Evolutionary conservation across 1,139 yeast genomes (phyloP), one percentile per base, ranked within the genome.

Genomic region (Oligophagozyma castellii): DNA sequence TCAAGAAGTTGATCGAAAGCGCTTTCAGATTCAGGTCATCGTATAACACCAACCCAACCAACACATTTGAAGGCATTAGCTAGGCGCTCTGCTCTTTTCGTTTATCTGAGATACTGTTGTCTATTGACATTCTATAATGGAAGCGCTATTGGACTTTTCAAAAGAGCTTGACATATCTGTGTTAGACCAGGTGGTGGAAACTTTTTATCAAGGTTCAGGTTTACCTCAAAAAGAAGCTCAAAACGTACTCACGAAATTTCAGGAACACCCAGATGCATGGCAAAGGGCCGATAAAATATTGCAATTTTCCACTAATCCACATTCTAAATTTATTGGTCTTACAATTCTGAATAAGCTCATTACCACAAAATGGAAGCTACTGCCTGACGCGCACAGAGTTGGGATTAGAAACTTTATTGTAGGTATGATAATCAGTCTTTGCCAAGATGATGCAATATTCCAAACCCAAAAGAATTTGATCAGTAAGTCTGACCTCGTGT

Each of bases 221-320:
- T 64, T 69, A 12, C 80, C 71, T 42, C 93, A 86, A 46, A 76
- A 75, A 43, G 66, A 68, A 39, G 98, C 99, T 8, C 95, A 83
- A 56, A 64, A 65, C 27, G 65, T 84, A 4, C 67, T 89, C 49
- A 84, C 89, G 27, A 76, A 75, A 57, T 86, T 89, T 53, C 95
- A 92, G 56, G 94, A 84, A 39, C 78, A 84, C 54, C 92, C 92
- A 2, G 95, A 89, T 43, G 78, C 95, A 19, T 89, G 99, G 99
- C 83, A 80, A 43, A 71, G 79, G 35, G 92, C 94, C 18, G 96
- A 89, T 48, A 74, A 78, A 52, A 86, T 89, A 36, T 65, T 89
- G 43, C 89, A 89, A 42, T 67, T 63, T 41, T 75, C 93, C 5
- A 61, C 61, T 33, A 80, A 83, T 51, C 65, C 95, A 22, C 95